A percentile compares a stretch with the other conserved stretches of the same genome.
phyloP scores from a whole-genome alignment of 2,329 filamentous ascomycete species.

The Ceratocystis destructans region DNA sequence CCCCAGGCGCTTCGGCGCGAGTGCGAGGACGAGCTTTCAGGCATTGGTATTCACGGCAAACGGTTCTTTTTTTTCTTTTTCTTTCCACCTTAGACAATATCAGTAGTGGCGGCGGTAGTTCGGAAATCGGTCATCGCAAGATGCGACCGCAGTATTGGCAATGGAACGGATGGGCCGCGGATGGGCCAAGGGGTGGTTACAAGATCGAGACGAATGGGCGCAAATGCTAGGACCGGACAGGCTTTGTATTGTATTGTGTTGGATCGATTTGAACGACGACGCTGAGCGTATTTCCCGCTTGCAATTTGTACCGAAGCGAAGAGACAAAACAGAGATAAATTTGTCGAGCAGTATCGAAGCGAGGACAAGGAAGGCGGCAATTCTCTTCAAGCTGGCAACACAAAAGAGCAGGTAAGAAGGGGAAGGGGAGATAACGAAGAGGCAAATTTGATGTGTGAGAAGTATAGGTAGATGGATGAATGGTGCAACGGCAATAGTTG shows the following conservation, averaged over 20 bases:
- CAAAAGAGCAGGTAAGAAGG: too few species aligned
- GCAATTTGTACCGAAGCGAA: too few species aligned
- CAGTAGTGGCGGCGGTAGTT: not conserved
- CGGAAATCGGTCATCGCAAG: slow-evolving; percentile 6
- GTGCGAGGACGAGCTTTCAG: slow-evolving; percentile 30
- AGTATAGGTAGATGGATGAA: too few species aligned
- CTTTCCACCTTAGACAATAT: not conserved
- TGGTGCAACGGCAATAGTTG: too few species aligned
- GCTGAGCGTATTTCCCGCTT: too few species aligned
- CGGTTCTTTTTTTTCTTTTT: not conserved
- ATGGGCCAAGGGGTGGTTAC: not conserved
- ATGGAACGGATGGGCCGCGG: not conserved
- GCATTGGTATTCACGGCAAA: slow-evolving; percentile 8
- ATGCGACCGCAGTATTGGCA: not conserved
- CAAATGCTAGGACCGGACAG: not conserved
- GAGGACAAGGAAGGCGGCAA: too few species aligned
- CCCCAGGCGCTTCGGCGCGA: slow-evolving; percentile 52
- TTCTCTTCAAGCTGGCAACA: too few species aligned
- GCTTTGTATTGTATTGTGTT: too few species aligned
- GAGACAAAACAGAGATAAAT: too few species aligned
- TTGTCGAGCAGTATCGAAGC: too few species aligned
- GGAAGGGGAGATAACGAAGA: too few species aligned
- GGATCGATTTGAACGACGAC: not conserved
- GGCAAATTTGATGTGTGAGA: too few species aligned
- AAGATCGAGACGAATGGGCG: not conserved